Evolutionary conservation across 75 land plant genomes (phyloP).

Genomic region (Picea glauca): DNA sequence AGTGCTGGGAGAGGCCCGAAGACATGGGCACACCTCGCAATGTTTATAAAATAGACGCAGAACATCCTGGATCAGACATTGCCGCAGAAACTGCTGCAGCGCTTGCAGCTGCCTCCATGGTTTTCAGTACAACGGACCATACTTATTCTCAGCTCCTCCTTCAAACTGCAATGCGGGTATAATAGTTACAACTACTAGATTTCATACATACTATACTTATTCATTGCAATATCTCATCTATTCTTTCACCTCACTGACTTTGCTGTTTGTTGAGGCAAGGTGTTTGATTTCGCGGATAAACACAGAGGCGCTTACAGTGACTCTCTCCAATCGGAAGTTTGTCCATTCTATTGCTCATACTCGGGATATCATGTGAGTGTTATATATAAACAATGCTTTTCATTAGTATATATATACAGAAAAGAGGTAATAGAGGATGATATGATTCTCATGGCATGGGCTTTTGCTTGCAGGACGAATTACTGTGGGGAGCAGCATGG

Average conservation of each 20-base stretch:
- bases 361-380: constrained; percentile 35
- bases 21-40: constrained; percentile 38
- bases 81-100: constrained; percentile 49
- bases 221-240: neutral
- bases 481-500: constrained; percentile 50
- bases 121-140: constrained; percentile 13
- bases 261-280: neutral
- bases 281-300: constrained; percentile 9
- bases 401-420: no score
- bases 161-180: constrained; percentile 10
- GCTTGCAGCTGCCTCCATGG: constrained; percentile 40
- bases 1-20: constrained; percentile 43
- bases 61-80: constrained; percentile 36
- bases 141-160: constrained; percentile 21
- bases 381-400: no score
- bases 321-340: constrained; percentile 23
- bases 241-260: neutral
- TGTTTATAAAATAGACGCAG: constrained; percentile 25
- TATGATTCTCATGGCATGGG: neutral
- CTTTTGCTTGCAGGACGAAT: constrained; percentile 20
- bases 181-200: neutral
- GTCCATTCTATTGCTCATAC: constrained; percentile 53
- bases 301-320: constrained; percentile 37
- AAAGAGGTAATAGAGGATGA: no score
- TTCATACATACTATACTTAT: neutral